Evolutionary conservation across 2,329 filamentous ascomycete species (phyloP).

Genomic region (Botrytis cinerea): DNA sequence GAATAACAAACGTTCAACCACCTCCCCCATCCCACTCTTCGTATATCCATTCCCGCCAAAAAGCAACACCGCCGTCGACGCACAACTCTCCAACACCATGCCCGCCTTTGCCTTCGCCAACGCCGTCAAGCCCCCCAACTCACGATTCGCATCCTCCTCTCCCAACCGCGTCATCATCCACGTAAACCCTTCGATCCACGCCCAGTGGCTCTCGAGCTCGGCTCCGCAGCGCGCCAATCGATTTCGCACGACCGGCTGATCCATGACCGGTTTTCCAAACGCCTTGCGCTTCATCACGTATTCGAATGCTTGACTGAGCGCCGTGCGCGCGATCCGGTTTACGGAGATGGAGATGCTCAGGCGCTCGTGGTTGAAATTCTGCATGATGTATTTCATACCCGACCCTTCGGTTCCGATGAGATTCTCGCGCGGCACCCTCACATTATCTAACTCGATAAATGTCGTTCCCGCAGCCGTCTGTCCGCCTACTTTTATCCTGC

Average conservation of each 20-base stretch:
- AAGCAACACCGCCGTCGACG: constrained; percentile 66
- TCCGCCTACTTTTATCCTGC: background rate
- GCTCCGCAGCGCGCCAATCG: constrained; percentile 33
- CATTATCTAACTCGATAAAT: background rate
- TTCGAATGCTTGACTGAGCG: background rate
- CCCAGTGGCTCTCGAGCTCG: constrained; percentile 67
- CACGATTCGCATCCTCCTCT: constrained; percentile 59
- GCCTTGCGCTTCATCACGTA: background rate
- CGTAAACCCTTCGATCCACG: constrained; percentile 71
- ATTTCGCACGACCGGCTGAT: background rate
- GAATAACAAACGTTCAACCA: constrained; percentile 63
- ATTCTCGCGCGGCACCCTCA: background rate
- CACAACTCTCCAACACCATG: constrained; percentile 71
- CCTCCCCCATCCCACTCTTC: constrained; percentile 67
- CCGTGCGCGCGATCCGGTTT: background rate
- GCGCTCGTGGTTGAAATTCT: background rate
- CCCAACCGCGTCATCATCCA: constrained; percentile 66
- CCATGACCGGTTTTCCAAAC: background rate
- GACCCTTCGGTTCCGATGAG: background rate
- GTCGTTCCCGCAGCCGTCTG: background rate
- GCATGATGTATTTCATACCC: background rate
- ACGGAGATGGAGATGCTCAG: background rate
- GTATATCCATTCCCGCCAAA: constrained; percentile 77
- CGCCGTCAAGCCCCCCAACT: constrained; percentile 71
- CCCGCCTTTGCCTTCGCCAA: constrained; percentile 72